Evolutionary conservation across 495 filamentous ascomycete species (phyloP), one percentile per base, ranked within the genome.

Genomic region (Pyronema domesticum): DNA sequence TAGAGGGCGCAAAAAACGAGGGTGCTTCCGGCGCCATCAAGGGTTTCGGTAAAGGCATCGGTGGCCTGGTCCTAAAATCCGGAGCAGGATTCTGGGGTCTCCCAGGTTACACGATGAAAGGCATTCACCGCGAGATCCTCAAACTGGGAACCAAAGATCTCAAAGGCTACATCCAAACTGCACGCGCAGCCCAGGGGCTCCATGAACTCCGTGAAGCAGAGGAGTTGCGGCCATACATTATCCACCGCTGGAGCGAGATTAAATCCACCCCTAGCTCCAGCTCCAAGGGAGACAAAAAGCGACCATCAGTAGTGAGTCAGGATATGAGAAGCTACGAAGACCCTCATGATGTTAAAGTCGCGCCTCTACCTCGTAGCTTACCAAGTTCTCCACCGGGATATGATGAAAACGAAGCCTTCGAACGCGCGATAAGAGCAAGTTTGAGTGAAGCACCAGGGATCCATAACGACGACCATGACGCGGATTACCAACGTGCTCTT

Each of bases 1-100:
- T 75, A 30, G 72, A 72, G 0, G 86, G 81, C 0, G 80, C 75
- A 8, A 74, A 72, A 42, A 65, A 75, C 13, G 70, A 77, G 0
- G 80, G 82, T 0, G 60, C 78, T 3, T 57, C 73, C 6, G 85
- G 85, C 0, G 74, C 78, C 34, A 59, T 80, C 0, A 76, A 74
- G 55, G 86, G 86, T 2, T 62, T 88, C 1, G 83, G 80, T 0
- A 87, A 83, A 70, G 86, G 86, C 1, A 62, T 86, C 7, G 78
- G 81, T 8, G 85, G 86, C 0, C 74, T 89, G 37, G 74, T 85
- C 3, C 70, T 88, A 0, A 88, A 89, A 67, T 70, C 80, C 52
- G 68, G 83, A 10, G 72, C 79, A 11, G 83, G 81, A 3, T 46
- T 85, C 0, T 64, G 81, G 17, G 80, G 79, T 2, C 75, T 82